Base-by-base conservation (phyloP, 176 grass and related monocot genomes). In the Pontederia paniculata region DNA sequence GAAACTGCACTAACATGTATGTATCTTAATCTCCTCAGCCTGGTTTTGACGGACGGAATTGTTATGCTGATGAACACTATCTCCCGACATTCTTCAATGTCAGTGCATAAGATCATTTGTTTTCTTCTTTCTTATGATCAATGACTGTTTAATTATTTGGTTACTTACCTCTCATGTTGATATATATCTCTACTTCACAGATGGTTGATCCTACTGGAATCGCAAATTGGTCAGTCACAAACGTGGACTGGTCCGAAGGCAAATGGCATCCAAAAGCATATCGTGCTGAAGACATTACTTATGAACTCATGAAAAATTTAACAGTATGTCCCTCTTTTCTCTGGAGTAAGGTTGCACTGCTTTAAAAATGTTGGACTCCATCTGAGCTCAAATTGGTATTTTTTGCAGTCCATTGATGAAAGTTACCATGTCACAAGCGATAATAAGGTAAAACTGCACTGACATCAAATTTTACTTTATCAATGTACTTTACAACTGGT, bases 221-320 rank as follows among this genome's bases (percentile, higher is more conserved):
- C 60, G 54, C 93, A 46, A 91, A 98, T 80, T 98, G 93, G 93
- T 91, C 93, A 0, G 80, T 84, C 60, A 98, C 93, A 60, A 74
- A 98, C 75, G 93, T 98, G 58, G 93, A 98, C 69, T 98, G 93
- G 93, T 98, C 93, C 4, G 93, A 91, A 66, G 77, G 77, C 52
- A 98, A 98, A 77, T 98, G 93, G 93, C 93, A 98, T 82, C 93
- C 93, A 45, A 98, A 69, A 52, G 76, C 86, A 56, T 98, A 98
- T 23, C 68, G 73, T 9, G 77, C 83, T 75, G 68, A 69, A 58
- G 86, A 98, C 77, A 75, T 91, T 58, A 88, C 83, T 67, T 98
- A 88, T 44, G 72, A 98, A 60, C 80, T 88, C 16, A 51, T 98
- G 48, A 98, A 98, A 62, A 88, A 98, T 63, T 72, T 98, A 67